Evolutionary conservation across 2,329 filamentous ascomycete species (phyloP).

Genomic region (Colletotrichum sp.): DNA sequence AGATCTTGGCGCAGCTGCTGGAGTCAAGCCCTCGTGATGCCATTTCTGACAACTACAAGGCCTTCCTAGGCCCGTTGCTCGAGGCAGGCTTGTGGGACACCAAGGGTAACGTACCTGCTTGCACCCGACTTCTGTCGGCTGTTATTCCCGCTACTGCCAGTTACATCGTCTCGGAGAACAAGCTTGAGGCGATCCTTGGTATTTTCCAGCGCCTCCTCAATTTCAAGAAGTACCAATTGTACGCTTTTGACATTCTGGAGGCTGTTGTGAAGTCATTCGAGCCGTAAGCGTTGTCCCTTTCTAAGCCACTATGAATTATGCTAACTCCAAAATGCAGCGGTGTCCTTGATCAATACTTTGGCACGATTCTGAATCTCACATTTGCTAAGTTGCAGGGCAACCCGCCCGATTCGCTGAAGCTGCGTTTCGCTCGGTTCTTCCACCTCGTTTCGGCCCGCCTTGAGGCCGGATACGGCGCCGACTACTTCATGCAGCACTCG

Average conservation of each 20-base stretch:
- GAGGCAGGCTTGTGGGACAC: conserved; percentile 88
- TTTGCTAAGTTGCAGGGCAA: conserved; percentile 75
- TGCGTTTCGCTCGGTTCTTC: conserved; percentile 92
- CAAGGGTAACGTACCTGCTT: conserved; percentile 89
- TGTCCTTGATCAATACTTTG: conserved; percentile 76
- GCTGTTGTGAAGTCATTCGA: conserved; percentile 76
- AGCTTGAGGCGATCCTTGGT: conserved; percentile 86
- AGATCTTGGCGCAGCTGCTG: conserved; percentile 88
- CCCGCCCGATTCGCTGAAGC: conserved; percentile 77
- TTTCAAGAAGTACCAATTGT: conserved; percentile 81
- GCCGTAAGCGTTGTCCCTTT: conserved; percentile 54
- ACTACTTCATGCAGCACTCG: conserved; percentile 88
- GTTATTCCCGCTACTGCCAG: conserved; percentile 80
- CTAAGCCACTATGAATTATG: not conserved
- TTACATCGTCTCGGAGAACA: conserved; percentile 76
- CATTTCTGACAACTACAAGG: conserved; percentile 81
- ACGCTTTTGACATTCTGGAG: conserved; percentile 91
- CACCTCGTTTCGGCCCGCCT: conserved; percentile 83
- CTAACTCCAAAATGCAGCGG: conserved; percentile 44
- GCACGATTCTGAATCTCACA: conserved; percentile 79
- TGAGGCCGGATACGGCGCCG: conserved; percentile 83
- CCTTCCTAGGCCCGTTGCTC: conserved; percentile 78
- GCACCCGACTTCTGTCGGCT: conserved; percentile 82
- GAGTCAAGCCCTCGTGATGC: conserved; percentile 83
- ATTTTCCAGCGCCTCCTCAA: conserved; percentile 92